Evolutionary conservation across 177 flowering plant genomes (phyloP), one percentile per base, ranked within the genome.

Genomic region (Vitis hybrid): DNA sequence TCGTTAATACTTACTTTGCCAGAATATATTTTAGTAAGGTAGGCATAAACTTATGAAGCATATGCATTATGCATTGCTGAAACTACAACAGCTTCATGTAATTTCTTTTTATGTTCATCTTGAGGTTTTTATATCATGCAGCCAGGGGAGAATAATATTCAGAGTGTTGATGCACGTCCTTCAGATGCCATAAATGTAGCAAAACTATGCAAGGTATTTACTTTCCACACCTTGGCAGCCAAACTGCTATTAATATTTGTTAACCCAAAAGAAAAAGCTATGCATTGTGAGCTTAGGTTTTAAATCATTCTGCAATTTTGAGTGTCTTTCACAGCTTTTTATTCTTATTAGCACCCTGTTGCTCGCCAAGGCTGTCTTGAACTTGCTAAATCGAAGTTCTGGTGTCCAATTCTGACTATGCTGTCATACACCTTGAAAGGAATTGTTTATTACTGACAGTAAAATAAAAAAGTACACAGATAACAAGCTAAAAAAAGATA

Each of bases 11-110:
- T 19, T 92, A 91, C 77, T 82, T 82, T 75, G 84, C 96, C 47
- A 78, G 84, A 52, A 80, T 91, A 73, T 79, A 74, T 73, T 77
- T 91, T 71, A 75, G 82, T 75, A 87, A 91, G 96, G 97, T 92
- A 76, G 7, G 59, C 12, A 11, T 6, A 56, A 53, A 59, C 47
- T 17, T 53, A 2, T 61, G n/a, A 58, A 33, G 31, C 20, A 52
- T 19, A 20, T 53, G 7, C 31, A 49, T 17, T 65, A 7, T 15
- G 1, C 3, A 31, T 19, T 65, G 33, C 7, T 28, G 19, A 49
- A 63, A 28, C 1, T 28, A 28, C 28, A 47, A 5, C 33, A 7
- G 11, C 3, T 64, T 64, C 53, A 38, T 57, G 22, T 28, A 13
- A 19, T 38, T 57, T 65, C 59, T 58, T 58, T 55, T 58, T 71